Evolutionary conservation across 257 asterid species (phyloP), one percentile per base, ranked within the genome.

Genomic region (Solanum stenotomum): DNA sequence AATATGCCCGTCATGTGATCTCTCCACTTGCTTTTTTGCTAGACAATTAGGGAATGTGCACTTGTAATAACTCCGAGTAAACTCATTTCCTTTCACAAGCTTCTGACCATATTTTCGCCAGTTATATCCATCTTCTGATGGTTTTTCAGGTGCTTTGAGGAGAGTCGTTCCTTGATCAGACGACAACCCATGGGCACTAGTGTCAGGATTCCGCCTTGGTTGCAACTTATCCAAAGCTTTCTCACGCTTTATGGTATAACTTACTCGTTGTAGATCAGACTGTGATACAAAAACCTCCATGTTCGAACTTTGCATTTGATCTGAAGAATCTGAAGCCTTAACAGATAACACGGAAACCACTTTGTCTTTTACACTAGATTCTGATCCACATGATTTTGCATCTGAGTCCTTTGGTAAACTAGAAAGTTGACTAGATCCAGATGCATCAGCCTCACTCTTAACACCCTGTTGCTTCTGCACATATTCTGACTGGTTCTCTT

Each of bases 31-130:
- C 89, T 90, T 96, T 92, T 96, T 96, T 10, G 95, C 95, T 86
- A 88, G 91, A 92, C 99, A 96, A 90, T 89, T 94, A 86, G 92
- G 90, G 88, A 87, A 88, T 88, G 99, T 96, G 83, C 99, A 96
- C 87, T 90, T 96, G 91, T 94, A 96, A 90, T 96, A 96, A 94
- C 99, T 95, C 89, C 98, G 97, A 76, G 91, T 88, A 87, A 92
- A 95, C 88, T 90, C 93, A 86, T 95, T 95, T 91, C 99, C 98
- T 95, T 94, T 95, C 42, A 95, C 98, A 84, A 95, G 89, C 93
- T 96, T 96, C 93, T 96, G 99, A 77, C 99, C 99, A 89, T 96
- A 96, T 91, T 96, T 96, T 87, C 99, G 91, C 99, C 99, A 96
- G 93, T 95, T 96, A 91, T 95, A 95, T 20, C 97, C 99, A 91